Base-by-base conservation (phyloP, 768 basidiomycete genomes). In the Termitomyces sp. region DNA sequence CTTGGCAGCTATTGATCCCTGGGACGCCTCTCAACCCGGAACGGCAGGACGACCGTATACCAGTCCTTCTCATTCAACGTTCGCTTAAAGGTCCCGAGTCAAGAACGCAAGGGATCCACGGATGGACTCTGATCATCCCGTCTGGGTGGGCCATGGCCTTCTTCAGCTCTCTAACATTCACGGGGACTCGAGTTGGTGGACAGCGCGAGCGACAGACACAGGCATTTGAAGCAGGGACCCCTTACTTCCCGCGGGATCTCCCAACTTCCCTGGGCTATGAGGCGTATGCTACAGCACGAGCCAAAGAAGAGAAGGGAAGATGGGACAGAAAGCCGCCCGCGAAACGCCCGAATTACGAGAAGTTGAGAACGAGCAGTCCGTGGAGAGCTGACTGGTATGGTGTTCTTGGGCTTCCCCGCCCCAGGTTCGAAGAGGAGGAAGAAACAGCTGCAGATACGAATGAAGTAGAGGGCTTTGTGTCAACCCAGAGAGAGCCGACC, bases 121-220 rank as follows among this genome's bases (percentile, higher is more conserved):
- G 95, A 36, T 97, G 91, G 88, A 93, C 86, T 7, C 72, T 99
- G 9, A 75, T 97, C 43, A 67, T 96, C 31, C 96, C 96, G 3
- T 76, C 83, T 1, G 94, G 92, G 12, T 98, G 94, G 94, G 80
- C 82, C 0, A 96, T 94, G 87, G 78, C 94, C 1, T 93, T 98
- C 71, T 84, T 91, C 58, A 78, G 78, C 38, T 95, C 94, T 3
- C 79, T 99, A 47, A 78, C 79, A 3, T 85, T 84, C 67, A 94
- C 94, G 0, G 88, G 89, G 20, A 91, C 90, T 1, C 86, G 93
- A 7, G 79, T 96, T 16, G 90, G 81, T 5, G 96, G 95, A 2
- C 88, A 94, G 63, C 83, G 86, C 27, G 93, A 98, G 64, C 82
- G 88, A 32, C 79, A 80, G 60, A 86, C 85, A 5, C 93, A 96